These are phyloP conservation scores for Plasmodium inui DNA, from an alignment of 169 alveolate genomes.

Conservation along the genomic window DNA sequence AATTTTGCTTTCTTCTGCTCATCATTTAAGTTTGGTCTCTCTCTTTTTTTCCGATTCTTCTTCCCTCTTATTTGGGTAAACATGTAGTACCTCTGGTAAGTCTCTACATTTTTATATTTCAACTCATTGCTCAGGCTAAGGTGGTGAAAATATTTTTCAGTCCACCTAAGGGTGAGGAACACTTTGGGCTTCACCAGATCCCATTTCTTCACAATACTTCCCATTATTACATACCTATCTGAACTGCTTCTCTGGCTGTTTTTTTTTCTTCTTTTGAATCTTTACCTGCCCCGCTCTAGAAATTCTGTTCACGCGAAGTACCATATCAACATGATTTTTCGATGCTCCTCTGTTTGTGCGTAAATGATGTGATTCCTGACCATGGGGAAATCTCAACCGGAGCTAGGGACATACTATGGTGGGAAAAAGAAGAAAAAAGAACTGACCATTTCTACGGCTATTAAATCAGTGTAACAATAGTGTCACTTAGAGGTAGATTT, in stretches of 20 bases:
- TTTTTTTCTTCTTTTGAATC: background rate
- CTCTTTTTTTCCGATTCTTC: conserved; percentile 71
- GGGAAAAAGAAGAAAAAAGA: no score
- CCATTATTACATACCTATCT: background rate
- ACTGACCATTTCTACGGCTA: background rate
- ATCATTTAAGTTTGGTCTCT: conserved; percentile 40
- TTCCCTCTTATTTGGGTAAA: conserved; percentile 56
- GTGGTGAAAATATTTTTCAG: conserved; percentile 1
- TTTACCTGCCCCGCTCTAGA: background rate
- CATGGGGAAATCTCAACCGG: background rate
- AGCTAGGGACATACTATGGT: background rate
- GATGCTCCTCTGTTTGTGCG: background rate
- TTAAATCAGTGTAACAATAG: background rate
- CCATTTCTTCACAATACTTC: conserved; percentile 16
- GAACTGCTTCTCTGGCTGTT: background rate
- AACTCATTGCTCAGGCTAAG: background rate
- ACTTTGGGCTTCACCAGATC: conserved; percentile 14
- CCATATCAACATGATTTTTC: background rate
- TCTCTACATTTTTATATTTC: conserved; percentile 34
- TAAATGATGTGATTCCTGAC: background rate
- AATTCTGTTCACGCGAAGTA: background rate
- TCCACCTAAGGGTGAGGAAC: background rate
- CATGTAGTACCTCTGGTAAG: conserved; percentile 23
- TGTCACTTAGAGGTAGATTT: background rate
- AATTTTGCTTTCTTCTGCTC: conserved; percentile 65